Conservation (phyloP, 1,139 yeast genomes). For the Nakaseomyces bracarensis region DNA sequence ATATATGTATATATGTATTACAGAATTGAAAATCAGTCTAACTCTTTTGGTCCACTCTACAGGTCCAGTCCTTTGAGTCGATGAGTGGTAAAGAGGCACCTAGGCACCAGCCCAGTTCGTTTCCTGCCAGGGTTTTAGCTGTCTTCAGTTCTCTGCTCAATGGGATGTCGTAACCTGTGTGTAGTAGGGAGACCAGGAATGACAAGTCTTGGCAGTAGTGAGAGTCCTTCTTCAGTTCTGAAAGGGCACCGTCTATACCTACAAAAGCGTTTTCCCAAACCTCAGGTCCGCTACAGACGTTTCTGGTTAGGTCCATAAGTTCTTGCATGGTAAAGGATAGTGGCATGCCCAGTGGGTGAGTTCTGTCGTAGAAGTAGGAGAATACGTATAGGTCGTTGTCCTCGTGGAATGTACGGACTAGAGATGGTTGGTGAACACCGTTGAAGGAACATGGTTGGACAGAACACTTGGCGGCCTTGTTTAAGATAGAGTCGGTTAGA, state of each 20-base stretch:
- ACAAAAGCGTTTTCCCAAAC: constrained; percentile 58
- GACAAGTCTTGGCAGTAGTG: constrained; percentile 91
- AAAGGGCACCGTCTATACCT: constrained; percentile 57
- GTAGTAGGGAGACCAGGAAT: constrained; percentile 81
- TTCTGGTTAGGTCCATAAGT: constrained; percentile 67
- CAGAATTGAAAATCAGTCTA: too few species aligned
- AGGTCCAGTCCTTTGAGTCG: constrained; percentile 65
- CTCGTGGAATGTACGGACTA: constrained; percentile 62
- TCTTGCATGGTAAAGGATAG: constrained; percentile 77
- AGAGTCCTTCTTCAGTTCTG: constrained; percentile 65
- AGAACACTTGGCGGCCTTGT: constrained; percentile 71
- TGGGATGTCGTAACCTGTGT: constrained; percentile 94
- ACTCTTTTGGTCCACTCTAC: constrained; percentile 39
- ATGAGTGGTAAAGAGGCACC: constrained; percentile 93
- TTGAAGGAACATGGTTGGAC: constrained; percentile 86
- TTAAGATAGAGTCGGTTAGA: constrained; percentile 72
- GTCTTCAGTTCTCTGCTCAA: constrained; percentile 81
- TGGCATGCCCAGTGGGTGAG: constrained; percentile 93
- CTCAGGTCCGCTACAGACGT: constrained; percentile 76
- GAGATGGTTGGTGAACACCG: constrained; percentile 93
- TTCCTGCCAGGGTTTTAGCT: constrained; percentile 77
- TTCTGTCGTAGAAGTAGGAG: constrained; percentile 90
- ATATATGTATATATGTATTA: too few species aligned
- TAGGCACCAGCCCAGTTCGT: constrained; percentile 96
- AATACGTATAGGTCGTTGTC: constrained; percentile 75